phyloP scores from a whole-genome alignment of 2,329 filamentous ascomycete species.

The Coniochaeta sp. region DNA sequence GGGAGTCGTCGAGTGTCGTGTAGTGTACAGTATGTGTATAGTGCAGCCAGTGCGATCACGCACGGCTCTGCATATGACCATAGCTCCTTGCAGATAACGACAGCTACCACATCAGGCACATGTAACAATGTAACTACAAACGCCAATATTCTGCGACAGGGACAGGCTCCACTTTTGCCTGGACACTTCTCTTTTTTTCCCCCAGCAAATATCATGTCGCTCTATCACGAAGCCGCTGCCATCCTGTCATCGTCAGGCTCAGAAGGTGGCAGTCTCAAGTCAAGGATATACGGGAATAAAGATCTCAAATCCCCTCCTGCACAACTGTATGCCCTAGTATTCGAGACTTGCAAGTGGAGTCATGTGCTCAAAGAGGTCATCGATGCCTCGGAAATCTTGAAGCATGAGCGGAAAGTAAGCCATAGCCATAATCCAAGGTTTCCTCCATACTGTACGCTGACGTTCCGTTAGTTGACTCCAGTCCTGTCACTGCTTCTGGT shows the following conservation, averaged over 20 bases:
- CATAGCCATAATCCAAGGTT: not conserved
- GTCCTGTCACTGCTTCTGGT: slow-evolving; percentile 71
- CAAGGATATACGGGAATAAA: slow-evolving; percentile 70
- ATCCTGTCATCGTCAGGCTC: slow-evolving; percentile 58
- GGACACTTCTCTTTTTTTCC: not conserved
- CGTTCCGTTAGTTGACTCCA: slow-evolving; percentile 60
- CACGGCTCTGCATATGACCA: not conserved
- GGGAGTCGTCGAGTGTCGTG: too few species aligned
- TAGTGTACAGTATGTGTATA: too few species aligned
- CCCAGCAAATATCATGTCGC: slow-evolving; percentile 58
- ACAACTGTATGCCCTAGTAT: slow-evolving; percentile 79
- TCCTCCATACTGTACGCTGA: not conserved
- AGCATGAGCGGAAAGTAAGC: slow-evolving; percentile 74
- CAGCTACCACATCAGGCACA: too few species aligned
- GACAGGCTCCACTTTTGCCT: not conserved
- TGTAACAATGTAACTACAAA: not conserved
- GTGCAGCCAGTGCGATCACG: not conserved
- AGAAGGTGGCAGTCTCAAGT: slow-evolving; percentile 79
- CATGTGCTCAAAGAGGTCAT: slow-evolving; percentile 80
- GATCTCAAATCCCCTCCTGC: slow-evolving; percentile 68
- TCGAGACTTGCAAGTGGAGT: slow-evolving; percentile 90
- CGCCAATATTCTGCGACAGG: not conserved
- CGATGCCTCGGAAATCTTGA: slow-evolving; percentile 67
- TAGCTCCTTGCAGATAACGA: not conserved
- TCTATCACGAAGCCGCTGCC: slow-evolving; percentile 85